Evolutionary conservation across 2,329 filamentous ascomycete species (phyloP), one percentile per base, ranked within the genome.

Genomic region (Paecilomyces formosus): DNA sequence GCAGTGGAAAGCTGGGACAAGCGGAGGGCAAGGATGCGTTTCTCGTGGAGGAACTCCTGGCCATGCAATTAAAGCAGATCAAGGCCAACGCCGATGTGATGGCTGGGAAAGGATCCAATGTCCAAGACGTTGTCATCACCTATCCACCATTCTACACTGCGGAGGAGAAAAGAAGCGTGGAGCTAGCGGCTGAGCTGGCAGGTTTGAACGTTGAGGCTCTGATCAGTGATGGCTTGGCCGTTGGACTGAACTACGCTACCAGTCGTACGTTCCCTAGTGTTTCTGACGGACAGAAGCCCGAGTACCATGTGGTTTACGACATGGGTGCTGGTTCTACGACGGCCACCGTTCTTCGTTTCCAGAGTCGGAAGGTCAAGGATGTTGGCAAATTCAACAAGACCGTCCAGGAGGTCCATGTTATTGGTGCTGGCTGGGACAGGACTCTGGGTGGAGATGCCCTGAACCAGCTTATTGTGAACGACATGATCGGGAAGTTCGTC

Each of bases 261-360:
- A 89, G 85, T 68, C 86, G 94, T 68, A 91, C 89, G 15, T 99
- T 97, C 75, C 91, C 92, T 39, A 91, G 85, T 66, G 81, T 94
- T 60, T 89, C 85, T 57, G 87, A 94, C 57, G 91, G 90, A 57
- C 88, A 84, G 63, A 92, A 92, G 78, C 88, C 94, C 0, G 94
- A 99, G 75, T 85, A 92, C 67, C 91, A 99, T 76, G 78, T 99
- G 72, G 85, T 99, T 30, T 99, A 94, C 70, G 94, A 99, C 72
- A 97, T 99, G 92, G 94, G 94, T 65, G 92, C 94, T 65, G 94
- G 94, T 3, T 97, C 91, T 53, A 89, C 93, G 31, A 96, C 91
- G 67, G 93, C 93, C 3, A 94, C 92, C 6, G 80, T 99, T 56
- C 77, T 99, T 71, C 88, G 87, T 68, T 96, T 99, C 77, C 92